These are phyloP conservation scores for Magnusiomyces tetraspermus DNA, from an alignment of 1,139 yeast species.

Conservation along the genomic window DNA sequence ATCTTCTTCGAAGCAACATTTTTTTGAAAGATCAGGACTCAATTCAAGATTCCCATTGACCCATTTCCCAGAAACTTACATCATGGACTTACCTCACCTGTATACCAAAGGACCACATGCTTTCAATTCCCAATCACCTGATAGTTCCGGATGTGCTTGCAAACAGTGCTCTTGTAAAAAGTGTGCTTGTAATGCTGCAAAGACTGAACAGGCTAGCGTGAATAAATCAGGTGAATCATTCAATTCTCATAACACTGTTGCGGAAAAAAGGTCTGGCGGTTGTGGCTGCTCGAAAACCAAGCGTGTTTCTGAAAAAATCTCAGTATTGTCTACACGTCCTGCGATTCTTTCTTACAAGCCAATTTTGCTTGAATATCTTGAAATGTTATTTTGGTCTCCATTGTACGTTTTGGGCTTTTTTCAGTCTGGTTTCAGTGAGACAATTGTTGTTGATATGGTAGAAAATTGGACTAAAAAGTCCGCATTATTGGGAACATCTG, in stretches of 20 bases:
- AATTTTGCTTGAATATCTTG: conserved; percentile 1
- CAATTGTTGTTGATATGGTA: background rate
- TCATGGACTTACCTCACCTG: conserved; percentile 1
- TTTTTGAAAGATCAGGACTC: background rate
- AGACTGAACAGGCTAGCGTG: background rate
- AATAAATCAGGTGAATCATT: background rate
- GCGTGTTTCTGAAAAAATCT: background rate
- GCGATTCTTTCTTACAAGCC: conserved; percentile 2
- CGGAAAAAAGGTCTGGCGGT: background rate
- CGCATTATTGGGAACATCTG: background rate
- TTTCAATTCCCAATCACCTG: background rate
- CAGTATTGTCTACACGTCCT: conserved; percentile 3
- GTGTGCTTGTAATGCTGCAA: background rate
- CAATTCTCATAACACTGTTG: too few species aligned
- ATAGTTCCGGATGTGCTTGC: too few species aligned
- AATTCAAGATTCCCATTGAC: conserved; percentile 2
- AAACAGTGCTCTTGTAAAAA: background rate
- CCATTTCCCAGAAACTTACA: conserved; percentile 3
- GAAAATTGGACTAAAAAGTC: conserved; percentile 1
- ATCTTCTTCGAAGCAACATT: background rate
- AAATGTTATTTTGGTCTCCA: conserved; percentile 5
- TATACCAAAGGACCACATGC: background rate
- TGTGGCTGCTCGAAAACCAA: background rate
- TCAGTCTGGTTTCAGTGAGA: conserved; percentile 1
- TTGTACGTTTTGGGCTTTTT: conserved; percentile 1